These are phyloP conservation scores for Candida freyschussii DNA, from an alignment of 1,139 yeast genomes.

Conservation along the genomic window DNA sequence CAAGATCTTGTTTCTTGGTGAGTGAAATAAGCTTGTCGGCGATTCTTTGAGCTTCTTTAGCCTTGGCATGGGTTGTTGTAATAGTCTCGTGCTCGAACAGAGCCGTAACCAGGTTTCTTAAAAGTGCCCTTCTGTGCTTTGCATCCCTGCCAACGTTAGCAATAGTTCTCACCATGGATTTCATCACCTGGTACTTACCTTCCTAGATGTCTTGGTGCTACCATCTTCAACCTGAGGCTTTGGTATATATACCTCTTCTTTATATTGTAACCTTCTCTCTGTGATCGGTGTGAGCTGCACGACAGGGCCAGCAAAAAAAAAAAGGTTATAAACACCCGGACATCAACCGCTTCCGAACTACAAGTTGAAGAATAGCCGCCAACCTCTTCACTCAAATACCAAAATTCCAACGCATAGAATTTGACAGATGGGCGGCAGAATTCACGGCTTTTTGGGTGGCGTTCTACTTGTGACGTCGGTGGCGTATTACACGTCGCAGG, in stretches of 20 bases:
- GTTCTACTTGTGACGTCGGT: slow-evolving; percentile 60
- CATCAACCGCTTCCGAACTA: no score
- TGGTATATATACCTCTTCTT: no score
- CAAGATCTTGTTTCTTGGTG: slow-evolving; percentile 29
- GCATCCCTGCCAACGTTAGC: slow-evolving; percentile 18
- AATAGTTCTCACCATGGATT: background rate
- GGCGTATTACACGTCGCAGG: slow-evolving; percentile 59
- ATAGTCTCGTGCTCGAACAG: slow-evolving; percentile 63
- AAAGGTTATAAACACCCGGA: slow-evolving; percentile 3
- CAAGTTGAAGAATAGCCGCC: no score
- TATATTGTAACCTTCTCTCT: no score
- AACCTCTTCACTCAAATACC: background rate
- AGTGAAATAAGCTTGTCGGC: slow-evolving; percentile 22
- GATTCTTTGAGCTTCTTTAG: slow-evolving; percentile 46
- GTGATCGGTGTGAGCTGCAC: no score
- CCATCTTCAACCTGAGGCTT: no score
- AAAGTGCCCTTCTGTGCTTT: slow-evolving; percentile 44
- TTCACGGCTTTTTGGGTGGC: slow-evolving; percentile 64
- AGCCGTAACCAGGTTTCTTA: slow-evolving; percentile 62
- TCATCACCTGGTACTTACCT: slow-evolving; percentile 11
- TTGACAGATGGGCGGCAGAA: slow-evolving; percentile 66
- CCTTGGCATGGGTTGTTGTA: slow-evolving; percentile 67
- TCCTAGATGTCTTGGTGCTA: slow-evolving; percentile 21
- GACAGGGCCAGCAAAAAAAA: no score
- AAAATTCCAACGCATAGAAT: background rate